Conservation (phyloP, 192 early-diverging fungal species). For the Paraglomus occultum region DNA sequence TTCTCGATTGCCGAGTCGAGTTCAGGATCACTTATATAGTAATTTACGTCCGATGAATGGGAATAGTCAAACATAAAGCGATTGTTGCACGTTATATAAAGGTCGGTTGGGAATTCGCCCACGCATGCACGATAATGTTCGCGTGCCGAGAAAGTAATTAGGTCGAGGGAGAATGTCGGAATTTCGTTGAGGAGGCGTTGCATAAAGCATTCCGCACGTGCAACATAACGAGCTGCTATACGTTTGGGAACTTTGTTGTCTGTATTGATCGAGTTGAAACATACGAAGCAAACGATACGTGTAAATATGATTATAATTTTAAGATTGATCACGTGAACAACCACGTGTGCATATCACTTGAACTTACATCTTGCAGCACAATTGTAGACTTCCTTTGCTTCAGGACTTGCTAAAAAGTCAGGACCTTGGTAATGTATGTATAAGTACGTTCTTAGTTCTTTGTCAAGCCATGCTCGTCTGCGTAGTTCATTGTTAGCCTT, state of each 20-base stretch:
- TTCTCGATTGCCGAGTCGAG: constrained; percentile 12
- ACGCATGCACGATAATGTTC: constrained; percentile 21
- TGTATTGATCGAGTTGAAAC: neutral
- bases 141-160: constrained; percentile 3
- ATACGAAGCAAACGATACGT: neutral
- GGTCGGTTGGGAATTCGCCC: too few species aligned
- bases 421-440: constrained; percentile 23
- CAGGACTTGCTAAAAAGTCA: constrained; percentile 17
- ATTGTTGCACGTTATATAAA: too few species aligned
- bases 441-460: neutral
- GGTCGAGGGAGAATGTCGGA: constrained; percentile 8
- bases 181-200: constrained; percentile 11
- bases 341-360: neutral
- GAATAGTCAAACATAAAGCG: too few species aligned
- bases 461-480: constrained; percentile 25
- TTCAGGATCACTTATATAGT: neutral
- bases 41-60: too few species aligned
- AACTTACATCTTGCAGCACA: constrained; percentile 29
- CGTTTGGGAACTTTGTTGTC: constrained; percentile 24
- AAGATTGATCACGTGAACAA: too few species aligned
- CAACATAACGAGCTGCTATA: constrained; percentile 16
- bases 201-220: constrained; percentile 27
- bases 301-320: neutral
- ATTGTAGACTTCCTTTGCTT: constrained; percentile 24
- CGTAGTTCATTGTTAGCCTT: constrained; percentile 24